Percentiles rank a stretch among this genome's conserved stretches.
Conservation (phyloP, 2,329 filamentous ascomycete genomes). For the Paraphoma chrysanthemicola region DNA sequence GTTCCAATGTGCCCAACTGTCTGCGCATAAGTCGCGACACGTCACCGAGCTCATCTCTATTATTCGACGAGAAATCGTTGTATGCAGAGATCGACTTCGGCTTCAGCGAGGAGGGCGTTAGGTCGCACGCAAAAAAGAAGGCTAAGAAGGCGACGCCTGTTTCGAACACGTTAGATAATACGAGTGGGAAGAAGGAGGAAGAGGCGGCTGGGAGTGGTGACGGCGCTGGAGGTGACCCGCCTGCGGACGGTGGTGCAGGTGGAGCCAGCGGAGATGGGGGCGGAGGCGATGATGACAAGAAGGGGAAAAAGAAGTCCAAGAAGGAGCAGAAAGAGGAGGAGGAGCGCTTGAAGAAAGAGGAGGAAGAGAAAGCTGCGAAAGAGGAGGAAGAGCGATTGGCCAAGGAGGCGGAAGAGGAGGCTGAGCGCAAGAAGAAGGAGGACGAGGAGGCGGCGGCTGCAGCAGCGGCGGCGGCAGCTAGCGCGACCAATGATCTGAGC, state of each 20-base stretch:
- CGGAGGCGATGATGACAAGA: slow-evolving; percentile 44
- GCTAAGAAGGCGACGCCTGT: slow-evolving; percentile 33
- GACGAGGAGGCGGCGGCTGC: slow-evolving; percentile 43
- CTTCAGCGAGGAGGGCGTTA: slow-evolving; percentile 59
- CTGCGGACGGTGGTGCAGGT: slow-evolving; percentile 44
- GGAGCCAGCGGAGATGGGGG: slow-evolving; percentile 41
- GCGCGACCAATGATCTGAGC: slow-evolving; percentile 30
- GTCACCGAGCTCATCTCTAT: slow-evolving; percentile 36
- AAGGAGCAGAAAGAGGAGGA: slow-evolving; percentile 45
- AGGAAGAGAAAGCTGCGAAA: slow-evolving; percentile 48
- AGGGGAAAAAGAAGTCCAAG: slow-evolving; percentile 50
- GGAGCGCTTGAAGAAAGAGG: slow-evolving; percentile 44
- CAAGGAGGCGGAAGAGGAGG: slow-evolving; percentile 48
- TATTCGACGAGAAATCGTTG: slow-evolving; percentile 39
- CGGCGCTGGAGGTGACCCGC: slow-evolving; percentile 42
- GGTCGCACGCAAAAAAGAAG: slow-evolving; percentile 62
- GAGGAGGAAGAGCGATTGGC: slow-evolving; percentile 43
- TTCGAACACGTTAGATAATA: slow-evolving; percentile 48
- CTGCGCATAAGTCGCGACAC: slow-evolving; percentile 37
- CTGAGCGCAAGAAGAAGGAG: slow-evolving; percentile 45
- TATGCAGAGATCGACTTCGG: slow-evolving; percentile 63
- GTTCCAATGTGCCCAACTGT: slow-evolving; percentile 36
- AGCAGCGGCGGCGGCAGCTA: slow-evolving; percentile 33
- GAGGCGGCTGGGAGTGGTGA: slow-evolving; percentile 46
- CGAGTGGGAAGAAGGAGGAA: slow-evolving; percentile 57